Evolutionary conservation across 2,329 filamentous ascomycete genomes (phyloP).

Genomic region (Aspergillus persii): DNA sequence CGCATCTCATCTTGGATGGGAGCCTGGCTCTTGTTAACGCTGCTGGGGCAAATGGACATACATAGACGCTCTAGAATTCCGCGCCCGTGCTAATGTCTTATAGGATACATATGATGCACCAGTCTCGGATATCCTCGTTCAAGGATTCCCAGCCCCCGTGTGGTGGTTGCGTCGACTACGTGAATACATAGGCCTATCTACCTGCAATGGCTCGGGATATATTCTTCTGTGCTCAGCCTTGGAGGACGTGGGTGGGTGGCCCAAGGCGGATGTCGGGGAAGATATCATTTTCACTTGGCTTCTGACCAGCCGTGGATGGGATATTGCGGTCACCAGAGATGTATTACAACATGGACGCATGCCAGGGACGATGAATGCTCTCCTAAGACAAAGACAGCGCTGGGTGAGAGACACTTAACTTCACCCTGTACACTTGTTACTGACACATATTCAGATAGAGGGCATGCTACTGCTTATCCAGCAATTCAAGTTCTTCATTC

Average conservation of each 20-base stretch:
- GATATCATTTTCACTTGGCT: slow-evolving; percentile 60
- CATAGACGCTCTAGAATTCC: too few species aligned
- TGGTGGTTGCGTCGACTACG: too few species aligned
- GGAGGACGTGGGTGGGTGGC: slow-evolving; percentile 61
- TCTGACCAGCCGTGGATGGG: slow-evolving; percentile 61
- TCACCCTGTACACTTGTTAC: too few species aligned
- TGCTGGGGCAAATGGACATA: too few species aligned
- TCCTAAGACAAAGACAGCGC: slow-evolving; percentile 38
- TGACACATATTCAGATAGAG: too few species aligned
- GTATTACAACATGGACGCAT: slow-evolving; percentile 58
- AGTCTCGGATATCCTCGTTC: too few species aligned
- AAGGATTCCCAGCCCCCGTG: too few species aligned
- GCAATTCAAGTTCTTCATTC: too few species aligned
- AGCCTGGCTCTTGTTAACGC: slow-evolving; percentile 17
- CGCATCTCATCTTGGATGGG: slow-evolving; percentile 57
- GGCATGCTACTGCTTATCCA: too few species aligned
- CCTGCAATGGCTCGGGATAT: slow-evolving; percentile 63
- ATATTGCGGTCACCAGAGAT: slow-evolving; percentile 60
- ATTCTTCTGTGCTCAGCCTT: slow-evolving; percentile 59
- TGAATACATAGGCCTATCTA: too few species aligned
- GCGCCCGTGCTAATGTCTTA: too few species aligned
- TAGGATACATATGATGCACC: too few species aligned
- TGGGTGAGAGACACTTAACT: slow-evolving; percentile 26
- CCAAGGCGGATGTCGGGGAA: slow-evolving; percentile 59
- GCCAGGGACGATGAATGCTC: slow-evolving; percentile 35